A percentile compares a stretch with the other conserved stretches of the same genome.
These are phyloP conservation scores for Arthrocladium fulminans DNA, from an alignment of 2,329 filamentous ascomycete species.

Conservation along the genomic window DNA sequence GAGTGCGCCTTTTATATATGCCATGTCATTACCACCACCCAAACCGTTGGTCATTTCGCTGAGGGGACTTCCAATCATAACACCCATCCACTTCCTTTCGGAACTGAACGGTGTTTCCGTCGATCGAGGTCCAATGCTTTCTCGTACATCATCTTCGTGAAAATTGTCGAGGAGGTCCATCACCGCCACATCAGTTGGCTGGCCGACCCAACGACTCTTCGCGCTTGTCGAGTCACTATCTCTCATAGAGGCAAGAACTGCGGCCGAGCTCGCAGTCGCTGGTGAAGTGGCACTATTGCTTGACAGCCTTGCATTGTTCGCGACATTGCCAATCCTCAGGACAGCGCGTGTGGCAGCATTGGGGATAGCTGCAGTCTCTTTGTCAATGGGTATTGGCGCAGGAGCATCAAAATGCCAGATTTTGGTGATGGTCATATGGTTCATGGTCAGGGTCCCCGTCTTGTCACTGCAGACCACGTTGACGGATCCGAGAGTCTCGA, in stretches of 20 bases:
- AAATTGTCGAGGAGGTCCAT: conserved; percentile 86
- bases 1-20: conserved; percentile 91
- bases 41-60: conserved; percentile 43
- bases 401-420: conserved; percentile 83
- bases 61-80: conserved; percentile 57
- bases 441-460: conserved; percentile 90
- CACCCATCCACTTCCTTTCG: conserved; percentile 98
- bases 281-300: conserved; percentile 61
- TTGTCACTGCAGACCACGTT: conserved; percentile 99
- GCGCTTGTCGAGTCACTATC: conserved; percentile 50
- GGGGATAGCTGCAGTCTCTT: conserved; percentile 48
- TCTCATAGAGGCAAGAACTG: conserved; percentile 77
- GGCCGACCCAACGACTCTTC: conserved; percentile 88
- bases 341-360: conserved; percentile 71
- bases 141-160: conserved; percentile 82
- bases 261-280: conserved; percentile 61
- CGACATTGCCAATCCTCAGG: conserved; percentile 86
- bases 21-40: conserved; percentile 61
- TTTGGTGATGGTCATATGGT: conserved; percentile 96
- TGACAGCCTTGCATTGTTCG: conserved; percentile 82
- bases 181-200: conserved; percentile 96
- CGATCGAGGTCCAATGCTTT: conserved; percentile 70
- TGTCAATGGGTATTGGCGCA: conserved; percentile 48
- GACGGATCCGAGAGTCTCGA: conserved; percentile 95
- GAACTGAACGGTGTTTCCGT: conserved; percentile 93